Evolutionary conservation across 2,329 filamentous ascomycete species (phyloP).

Genomic region (Stachybotrys chartarum): DNA sequence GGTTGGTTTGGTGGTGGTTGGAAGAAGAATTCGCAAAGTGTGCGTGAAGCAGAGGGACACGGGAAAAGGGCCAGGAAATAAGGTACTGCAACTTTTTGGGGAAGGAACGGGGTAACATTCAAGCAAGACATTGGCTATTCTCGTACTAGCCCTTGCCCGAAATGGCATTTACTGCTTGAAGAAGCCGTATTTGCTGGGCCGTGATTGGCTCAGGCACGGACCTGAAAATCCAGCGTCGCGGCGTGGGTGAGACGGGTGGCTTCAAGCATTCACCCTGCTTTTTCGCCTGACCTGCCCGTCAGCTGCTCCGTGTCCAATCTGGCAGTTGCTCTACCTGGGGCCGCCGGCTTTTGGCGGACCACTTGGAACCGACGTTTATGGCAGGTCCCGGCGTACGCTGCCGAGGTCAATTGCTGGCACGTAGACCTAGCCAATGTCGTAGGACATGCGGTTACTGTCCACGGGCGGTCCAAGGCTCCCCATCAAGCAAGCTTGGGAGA

Average conservation of each 20-base stretch:
- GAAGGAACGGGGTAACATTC: neutral
- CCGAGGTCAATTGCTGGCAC: neutral
- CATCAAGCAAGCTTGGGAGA: neutral
- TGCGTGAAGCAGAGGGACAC: conserved; percentile 2
- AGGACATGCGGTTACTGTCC: too few species aligned
- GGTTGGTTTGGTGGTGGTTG: conserved; percentile 3
- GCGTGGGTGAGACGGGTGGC: neutral
- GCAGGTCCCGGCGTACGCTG: neutral
- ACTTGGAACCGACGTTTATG: neutral
- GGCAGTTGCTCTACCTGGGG: neutral
- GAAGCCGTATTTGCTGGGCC: neutral
- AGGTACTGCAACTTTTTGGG: neutral
- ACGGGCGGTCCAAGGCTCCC: too few species aligned
- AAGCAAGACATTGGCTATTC: neutral
- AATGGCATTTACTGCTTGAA: neutral
- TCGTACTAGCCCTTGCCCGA: neutral
- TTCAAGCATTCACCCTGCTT: neutral
- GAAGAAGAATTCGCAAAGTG: conserved; percentile 7
- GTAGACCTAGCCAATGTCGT: neutral
- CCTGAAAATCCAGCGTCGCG: neutral
- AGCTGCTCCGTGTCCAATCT: neutral
- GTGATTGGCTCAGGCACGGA: neutral
- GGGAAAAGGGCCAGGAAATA: neutral
- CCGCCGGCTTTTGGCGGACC: too few species aligned
- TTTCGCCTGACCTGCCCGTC: neutral